phyloP scores from a whole-genome alignment of 352 stramenopile genomes.

The Pythium sp. region DNA sequence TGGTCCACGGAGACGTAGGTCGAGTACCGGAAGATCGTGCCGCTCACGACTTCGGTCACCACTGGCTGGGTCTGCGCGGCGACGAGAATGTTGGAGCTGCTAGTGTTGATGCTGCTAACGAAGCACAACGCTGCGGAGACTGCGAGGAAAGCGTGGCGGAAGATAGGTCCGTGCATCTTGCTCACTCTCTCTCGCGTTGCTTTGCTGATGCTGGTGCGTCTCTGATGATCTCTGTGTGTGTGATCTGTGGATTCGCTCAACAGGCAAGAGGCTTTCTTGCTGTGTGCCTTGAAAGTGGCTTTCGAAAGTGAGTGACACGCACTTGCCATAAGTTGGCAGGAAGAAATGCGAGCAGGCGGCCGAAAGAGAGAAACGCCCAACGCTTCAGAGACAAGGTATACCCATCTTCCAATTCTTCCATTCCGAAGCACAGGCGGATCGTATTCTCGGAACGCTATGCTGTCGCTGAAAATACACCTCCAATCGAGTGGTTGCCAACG shows the following conservation, averaged over 20 bases:
- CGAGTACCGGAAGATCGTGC: constrained; percentile 51
- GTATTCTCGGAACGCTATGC: background rate
- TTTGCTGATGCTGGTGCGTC: background rate
- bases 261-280: background rate
- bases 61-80: constrained; percentile 16
- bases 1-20: constrained; percentile 58
- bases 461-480: background rate
- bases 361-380: background rate
- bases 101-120: background rate
- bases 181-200: background rate
- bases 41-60: constrained; percentile 43
- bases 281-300: background rate
- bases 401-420: too few species aligned
- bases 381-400: background rate
- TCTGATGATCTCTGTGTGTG: background rate
- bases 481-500: background rate
- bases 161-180: background rate
- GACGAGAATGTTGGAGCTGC: background rate
- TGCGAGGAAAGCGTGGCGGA: background rate
- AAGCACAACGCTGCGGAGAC: background rate
- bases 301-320: background rate
- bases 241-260: background rate
- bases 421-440: background rate
- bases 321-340: background rate
- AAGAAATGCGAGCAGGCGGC: background rate